Evolutionary conservation across 345 rosid genomes (phyloP), one percentile per base, ranked within the genome.

Genomic region (Durio zibethinus): DNA sequence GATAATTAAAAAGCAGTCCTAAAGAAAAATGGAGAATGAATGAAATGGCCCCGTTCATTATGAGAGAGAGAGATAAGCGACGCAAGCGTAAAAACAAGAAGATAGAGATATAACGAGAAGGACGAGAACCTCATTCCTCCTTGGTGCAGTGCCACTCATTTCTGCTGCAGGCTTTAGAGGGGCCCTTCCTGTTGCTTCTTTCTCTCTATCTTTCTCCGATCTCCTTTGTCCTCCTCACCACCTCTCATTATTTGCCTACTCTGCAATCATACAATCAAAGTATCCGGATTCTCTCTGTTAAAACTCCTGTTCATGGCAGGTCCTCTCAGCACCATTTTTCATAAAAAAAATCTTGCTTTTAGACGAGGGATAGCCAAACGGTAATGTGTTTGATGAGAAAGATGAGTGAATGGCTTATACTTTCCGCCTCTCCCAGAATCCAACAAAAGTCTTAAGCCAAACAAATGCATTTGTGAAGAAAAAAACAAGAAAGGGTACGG

Each of bases 131-230:
- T 47, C 81, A 74, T 78, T 71, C 73, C 65, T 74, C 83, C 76
- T 76, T 69, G 80, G 79, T 82, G 88, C 85, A 86, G 86, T 76
- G 82, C 77, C 92, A 93, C 94, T 93, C 92, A 86, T 86, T 83
- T 88, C 84, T 81, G 89, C 76, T 86, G 93, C 99, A 95, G 99
- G 95, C 95, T 90, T 87, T 92, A 75, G 82, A 83, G 91, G 74
- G 60, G 31, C 85, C 77, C 36, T 74, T 76, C 70, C 78, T 84
- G 78, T 40, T 25, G 31, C 82, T 15, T 40, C 60, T 62, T 53
- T 48, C 45, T 31, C 50, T 45, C 52, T 69, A 62, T 16, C 75
- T 76, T 68, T 16, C 75, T 72, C 82, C 69, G 57, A 38, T 56
- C 45, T 70, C 62, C 66, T 78, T 81, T 83, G 82, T 83, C 85